Evolutionary conservation across 495 filamentous ascomycete genomes (phyloP), one percentile per base, ranked within the genome.

Genomic region (Penicillium simplicissimum): DNA sequence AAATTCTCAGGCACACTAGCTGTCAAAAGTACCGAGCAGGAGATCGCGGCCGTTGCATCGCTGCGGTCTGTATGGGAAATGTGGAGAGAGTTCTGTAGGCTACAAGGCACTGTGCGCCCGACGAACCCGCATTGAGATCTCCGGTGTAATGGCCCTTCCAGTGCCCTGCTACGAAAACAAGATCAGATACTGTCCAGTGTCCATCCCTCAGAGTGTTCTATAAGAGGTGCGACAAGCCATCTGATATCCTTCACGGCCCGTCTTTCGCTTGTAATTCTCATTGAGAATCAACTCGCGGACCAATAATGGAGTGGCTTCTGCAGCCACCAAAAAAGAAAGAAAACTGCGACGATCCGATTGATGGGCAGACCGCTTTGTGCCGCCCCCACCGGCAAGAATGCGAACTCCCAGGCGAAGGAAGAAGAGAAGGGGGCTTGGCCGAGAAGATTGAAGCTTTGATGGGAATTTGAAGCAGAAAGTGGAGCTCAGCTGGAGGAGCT

Each of bases 331-430:
- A 47, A 31, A 49, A 53, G 36, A 35, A 45, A 45, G 42, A 45
- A 45, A 57, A 53, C 58, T 54, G 52, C 57, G 48, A 34, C 60
- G 62, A 64, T 61, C 55, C 55, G 58, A 55, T 49, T 36, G 23
- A 38, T 14, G 36, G 56, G 19, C 57, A 61, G 66, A 66, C 63
- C 63, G 57, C 47, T 59, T 37, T 58, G 38, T 42, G 23, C 37
- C 21, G 35, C 51, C 57, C 65, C 58, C 59, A 63, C 56, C 58
- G 36, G 31, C 33, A 1, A 53, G 36, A 1, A 53, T 53, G 31
- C 25, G 28, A 36, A 53, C 19, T 35, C 36, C 28, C 51, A 36
- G 33, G 23, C 51, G 15, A 53, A 31, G 23, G 49, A 31, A 5
- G 28, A 31, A 31, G 28, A 31, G 6, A 31, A n/a, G n/a, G 3